Base-by-base conservation (phyloP, 768 basidiomycete species). In the Sutorius australiensis region DNA sequence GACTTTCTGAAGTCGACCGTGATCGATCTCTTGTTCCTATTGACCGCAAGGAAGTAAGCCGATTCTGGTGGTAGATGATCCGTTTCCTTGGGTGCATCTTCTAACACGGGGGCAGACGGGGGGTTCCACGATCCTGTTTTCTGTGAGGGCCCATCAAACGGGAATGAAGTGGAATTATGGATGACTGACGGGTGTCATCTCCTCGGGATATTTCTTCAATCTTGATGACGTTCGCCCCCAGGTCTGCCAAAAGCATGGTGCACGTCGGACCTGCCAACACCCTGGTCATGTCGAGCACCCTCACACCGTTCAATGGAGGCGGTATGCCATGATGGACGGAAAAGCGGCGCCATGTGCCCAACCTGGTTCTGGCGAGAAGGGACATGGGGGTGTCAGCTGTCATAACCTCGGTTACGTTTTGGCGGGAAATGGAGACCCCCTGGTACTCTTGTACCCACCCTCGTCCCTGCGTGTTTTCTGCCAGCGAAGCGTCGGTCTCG, bases 211-310 rank as follows among this genome's bases (percentile, higher is more conserved):
- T 75, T 65, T 92, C 88, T 66, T 95, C 92, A 6, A 97, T 82
- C 68, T 97, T 98, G 68, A 97, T 81, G 28, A 98, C 92, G 65
- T 98, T 92, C 43, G 95, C 95, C 1, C 92, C 87, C 33, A 95
- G 73, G 72, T 95, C 92, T 7, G 86, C 93, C n/a, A 97, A 77
- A 55, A 95, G 78, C 93, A 95, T 90, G 2, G 92, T 90, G n/a
- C 87, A 83, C 1, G 87, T 87, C 31, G 93, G 93, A 0, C 92
- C 93, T n/a, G 93, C 93, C 45, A 98, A 74, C 1, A 97, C 88
- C 28, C 95, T 80, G 13, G 93, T 92, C 50, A 97, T 72, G 70
- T 98, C 95, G 21, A 98, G 75, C n/a, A 97, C 80, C 62, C 79
- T 83, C 58, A 95, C 74, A 14, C 90, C 92, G 56, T 79, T 76